A percentile compares a stretch with the other conserved stretches of the same genome.
Evolutionary conservation across 768 basidiomycete species (phyloP).

Genomic region (Sarcomyxa edulis): DNA sequence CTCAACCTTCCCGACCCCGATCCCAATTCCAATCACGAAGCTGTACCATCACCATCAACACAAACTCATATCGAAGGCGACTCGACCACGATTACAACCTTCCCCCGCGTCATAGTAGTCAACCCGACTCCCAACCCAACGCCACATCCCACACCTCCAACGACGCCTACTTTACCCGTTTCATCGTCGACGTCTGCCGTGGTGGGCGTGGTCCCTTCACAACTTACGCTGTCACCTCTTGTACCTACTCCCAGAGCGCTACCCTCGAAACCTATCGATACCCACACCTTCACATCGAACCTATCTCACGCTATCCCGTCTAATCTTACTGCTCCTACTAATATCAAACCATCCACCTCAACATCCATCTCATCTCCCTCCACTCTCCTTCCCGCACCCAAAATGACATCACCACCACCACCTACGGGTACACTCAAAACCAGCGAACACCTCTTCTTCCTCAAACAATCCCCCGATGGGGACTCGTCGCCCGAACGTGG

Average conservation of each 20-base stretch:
- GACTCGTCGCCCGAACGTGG: slow-evolving; percentile 2
- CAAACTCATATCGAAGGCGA: too few species aligned
- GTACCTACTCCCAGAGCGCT: slow-evolving; percentile 2
- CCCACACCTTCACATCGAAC: background rate
- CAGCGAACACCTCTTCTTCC: slow-evolving; percentile 11
- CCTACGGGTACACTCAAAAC: slow-evolving; percentile 8
- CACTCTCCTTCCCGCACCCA: background rate
- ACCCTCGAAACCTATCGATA: background rate
- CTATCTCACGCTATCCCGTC: background rate
- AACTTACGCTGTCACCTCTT: background rate
- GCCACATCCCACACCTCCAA: slow-evolving; percentile 75
- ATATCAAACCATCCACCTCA: background rate
- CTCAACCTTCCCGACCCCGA: slow-evolving; percentile 1
- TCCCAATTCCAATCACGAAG: background rate
- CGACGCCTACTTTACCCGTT: slow-evolving; percentile 42
- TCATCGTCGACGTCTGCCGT: background rate
- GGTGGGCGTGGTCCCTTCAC: slow-evolving; percentile 1
- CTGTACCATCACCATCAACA: slow-evolving; percentile 4
- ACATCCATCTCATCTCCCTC: background rate
- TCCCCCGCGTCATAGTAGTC: slow-evolving; percentile 62
- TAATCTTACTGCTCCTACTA: background rate
- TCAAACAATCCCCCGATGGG: slow-evolving; percentile 8
- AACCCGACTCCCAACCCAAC: slow-evolving; percentile 76
- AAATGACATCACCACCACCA: background rate
- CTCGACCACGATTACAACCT: slow-evolving; percentile 14